phyloP scores from a whole-genome alignment of 768 basidiomycete genomes.

The Naganishia antarctica region DNA sequence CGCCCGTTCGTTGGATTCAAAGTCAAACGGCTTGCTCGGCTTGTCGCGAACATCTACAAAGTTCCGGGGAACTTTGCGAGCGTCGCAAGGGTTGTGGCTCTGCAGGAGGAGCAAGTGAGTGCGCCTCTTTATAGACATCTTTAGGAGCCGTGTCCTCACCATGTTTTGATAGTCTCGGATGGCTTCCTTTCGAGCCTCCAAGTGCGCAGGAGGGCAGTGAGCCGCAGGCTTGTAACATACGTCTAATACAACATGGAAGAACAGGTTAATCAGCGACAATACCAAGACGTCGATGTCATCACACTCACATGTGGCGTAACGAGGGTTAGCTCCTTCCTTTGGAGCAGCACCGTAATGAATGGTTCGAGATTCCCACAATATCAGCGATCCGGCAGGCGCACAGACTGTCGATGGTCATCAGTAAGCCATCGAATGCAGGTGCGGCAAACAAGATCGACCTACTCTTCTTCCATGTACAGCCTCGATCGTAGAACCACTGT shows the following conservation, averaged over 20 bases:
- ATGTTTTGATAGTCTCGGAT: conserved; percentile 33
- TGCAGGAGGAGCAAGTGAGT: neutral
- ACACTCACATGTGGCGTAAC: conserved; percentile 46
- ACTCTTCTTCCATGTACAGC: conserved; percentile 46
- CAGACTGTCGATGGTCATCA: conserved; percentile 27
- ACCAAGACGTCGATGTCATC: no score
- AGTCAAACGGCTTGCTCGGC: conserved; percentile 22
- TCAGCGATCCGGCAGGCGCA: conserved; percentile 46
- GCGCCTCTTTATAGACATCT: no score
- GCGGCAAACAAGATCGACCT: neutral
- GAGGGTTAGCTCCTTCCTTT: conserved; percentile 32
- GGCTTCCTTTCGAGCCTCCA: conserved; percentile 32
- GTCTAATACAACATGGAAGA: no score
- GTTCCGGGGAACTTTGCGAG: conserved; percentile 8
- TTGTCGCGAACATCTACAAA: conserved; percentile 4
- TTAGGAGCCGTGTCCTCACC: conserved; percentile 25
- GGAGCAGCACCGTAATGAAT: conserved; percentile 47
- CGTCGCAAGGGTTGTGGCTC: conserved; percentile 23
- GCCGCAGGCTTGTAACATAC: conserved; percentile 47
- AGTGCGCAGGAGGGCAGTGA: conserved; percentile 32
- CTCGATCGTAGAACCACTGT: conserved; percentile 49
- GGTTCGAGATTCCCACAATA: conserved; percentile 47
- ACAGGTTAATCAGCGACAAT: no score
- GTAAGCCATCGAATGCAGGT: neutral
- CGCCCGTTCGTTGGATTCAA: conserved; percentile 10